Base-by-base conservation (phyloP, 1,284 basidiomycete species). In the Naganishia albida region DNA sequence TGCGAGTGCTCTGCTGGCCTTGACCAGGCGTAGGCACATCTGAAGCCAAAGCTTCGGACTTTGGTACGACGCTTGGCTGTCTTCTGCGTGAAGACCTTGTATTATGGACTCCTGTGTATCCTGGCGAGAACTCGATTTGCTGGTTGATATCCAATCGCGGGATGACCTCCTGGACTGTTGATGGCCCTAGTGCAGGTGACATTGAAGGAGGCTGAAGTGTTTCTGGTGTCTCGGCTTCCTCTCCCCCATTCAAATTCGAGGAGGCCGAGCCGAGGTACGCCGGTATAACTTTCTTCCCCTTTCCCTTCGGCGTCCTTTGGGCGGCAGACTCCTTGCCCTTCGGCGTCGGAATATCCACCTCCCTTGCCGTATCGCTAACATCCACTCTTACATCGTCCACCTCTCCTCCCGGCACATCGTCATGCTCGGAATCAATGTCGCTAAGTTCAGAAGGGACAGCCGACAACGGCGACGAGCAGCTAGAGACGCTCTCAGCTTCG, bases 401-500 rank as follows among this genome's bases (percentile, higher is more conserved):
- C 34, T 34, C 34, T 34, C 34, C 34, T 10, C 6, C 6, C 4
- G 34, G 34, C 34, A 34, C 10, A 34, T 34, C 34, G 34, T 4
- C 34, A 10, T 34, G 6, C 4, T 34, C 34, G 10, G 10, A 6
- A 6, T 34, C 34, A 10, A 34, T 10, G 34, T 34, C 34, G 34
- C 34, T 10, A 10, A 4, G 4, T 15, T 60, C 56, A 7, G 46
- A 60, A 8, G 43, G n/a, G 3, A 34, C 28, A 13, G 25, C 30
- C 23, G 56, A 49, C 34, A 60, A 60, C 25, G 56, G 56, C 10
- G 56, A 49, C 13, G 56, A 60, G 13, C 1, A 12, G n/a, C 56
- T 28, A 8, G 42, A 44, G n/a, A n/a, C 16, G 15, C 7, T 6
- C 8, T 60, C 56, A 44, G 49, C 25, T 7, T 60, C 20, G 8